A percentile compares a stretch with the other conserved stretches of the same genome.
Conservation (phyloP, 306 rosid species). For the Prunus mira region DNA sequence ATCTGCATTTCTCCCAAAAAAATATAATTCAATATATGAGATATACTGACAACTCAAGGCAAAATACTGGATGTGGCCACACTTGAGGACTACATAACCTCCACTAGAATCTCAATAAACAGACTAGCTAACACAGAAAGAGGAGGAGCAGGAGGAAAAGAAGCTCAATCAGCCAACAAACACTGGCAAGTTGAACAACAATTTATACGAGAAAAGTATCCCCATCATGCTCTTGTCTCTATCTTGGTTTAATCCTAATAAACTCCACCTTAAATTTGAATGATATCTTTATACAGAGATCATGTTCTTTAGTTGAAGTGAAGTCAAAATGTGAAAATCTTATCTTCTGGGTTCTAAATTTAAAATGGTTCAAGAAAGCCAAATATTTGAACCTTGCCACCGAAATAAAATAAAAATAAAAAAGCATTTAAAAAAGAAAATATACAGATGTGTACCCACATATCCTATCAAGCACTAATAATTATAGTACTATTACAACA, state of each 20-base stretch:
- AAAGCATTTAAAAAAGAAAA: neutral
- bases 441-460: neutral
- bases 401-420: neutral
- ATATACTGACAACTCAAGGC: neutral
- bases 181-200: neutral
- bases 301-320: neutral
- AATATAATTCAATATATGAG: neutral
- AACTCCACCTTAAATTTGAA: neutral
- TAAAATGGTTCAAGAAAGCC: neutral
- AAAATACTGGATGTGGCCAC: conserved; percentile 3
- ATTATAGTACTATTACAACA: neutral
- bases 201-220: neutral
- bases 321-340: neutral
- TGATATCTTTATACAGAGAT: neutral
- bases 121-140: neutral
- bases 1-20: conserved; percentile 37
- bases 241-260: neutral
- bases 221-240: neutral
- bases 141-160: neutral
- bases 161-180: neutral
- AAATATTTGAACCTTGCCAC: neutral
- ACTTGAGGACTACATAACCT: neutral
- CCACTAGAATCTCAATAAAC: neutral
- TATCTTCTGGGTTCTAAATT: neutral
- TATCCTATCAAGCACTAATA: neutral